phyloP scores from a whole-genome alignment of 768 basidiomycete genomes.

The Kwoniella sp. region DNA sequence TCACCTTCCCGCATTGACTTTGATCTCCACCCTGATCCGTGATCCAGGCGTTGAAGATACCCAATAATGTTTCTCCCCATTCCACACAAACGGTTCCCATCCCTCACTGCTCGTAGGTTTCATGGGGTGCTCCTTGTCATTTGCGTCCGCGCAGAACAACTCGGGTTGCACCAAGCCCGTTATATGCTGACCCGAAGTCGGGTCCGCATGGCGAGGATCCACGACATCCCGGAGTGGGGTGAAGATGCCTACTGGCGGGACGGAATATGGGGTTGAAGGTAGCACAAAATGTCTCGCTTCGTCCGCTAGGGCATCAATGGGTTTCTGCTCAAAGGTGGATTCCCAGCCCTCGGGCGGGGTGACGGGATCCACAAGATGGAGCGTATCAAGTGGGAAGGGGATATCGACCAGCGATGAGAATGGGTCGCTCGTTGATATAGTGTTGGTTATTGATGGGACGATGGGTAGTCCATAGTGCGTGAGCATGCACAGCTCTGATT shows the following conservation, averaged over 20 bases:
- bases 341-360: slow-evolving; percentile 45
- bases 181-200: slow-evolving; percentile 31
- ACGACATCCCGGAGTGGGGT: slow-evolving; percentile 49
- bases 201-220: slow-evolving; percentile 36
- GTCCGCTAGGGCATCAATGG: slow-evolving; percentile 24
- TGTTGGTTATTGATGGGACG: slow-evolving; percentile 24
- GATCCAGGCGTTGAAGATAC: slow-evolving; percentile 40
- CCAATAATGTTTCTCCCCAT: slow-evolving; percentile 55
- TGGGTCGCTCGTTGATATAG: slow-evolving; percentile 27
- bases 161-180: slow-evolving; percentile 45
- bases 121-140: slow-evolving; percentile 49
- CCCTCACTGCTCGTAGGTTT: slow-evolving; percentile 39
- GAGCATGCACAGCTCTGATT: slow-evolving; percentile 49
- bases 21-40: slow-evolving; percentile 52
- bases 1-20: slow-evolving; percentile 51
- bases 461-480: slow-evolving; percentile 39
- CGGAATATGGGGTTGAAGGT: slow-evolving; percentile 35
- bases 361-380: slow-evolving; percentile 37
- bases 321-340: slow-evolving; percentile 37
- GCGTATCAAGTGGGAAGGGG: slow-evolving; percentile 42
- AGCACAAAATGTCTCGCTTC: slow-evolving; percentile 45
- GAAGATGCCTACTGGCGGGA: slow-evolving; percentile 41
- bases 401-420: slow-evolving; percentile 39
- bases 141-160: slow-evolving; percentile 54
- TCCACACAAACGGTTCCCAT: slow-evolving; percentile 51